phyloP scores from a whole-genome alignment of 176 grass and related monocot species.

The Oryza longistaminata region DNA sequence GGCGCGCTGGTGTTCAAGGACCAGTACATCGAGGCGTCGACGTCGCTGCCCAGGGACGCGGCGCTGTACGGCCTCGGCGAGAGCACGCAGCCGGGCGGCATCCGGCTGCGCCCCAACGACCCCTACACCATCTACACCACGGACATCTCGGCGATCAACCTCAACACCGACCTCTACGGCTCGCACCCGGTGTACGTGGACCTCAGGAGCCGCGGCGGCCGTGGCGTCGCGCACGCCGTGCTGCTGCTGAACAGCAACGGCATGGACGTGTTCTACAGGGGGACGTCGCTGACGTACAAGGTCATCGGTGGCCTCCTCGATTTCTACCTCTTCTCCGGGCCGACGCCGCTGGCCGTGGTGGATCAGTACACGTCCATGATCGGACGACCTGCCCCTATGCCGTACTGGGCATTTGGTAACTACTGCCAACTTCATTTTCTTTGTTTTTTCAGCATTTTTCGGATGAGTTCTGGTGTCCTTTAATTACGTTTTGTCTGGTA shows the following conservation, averaged over 20 bases:
- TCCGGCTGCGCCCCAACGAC: slow-evolving; percentile 75
- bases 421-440: neutral
- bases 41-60: slow-evolving; percentile 55
- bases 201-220: slow-evolving; percentile 53
- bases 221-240: slow-evolving; percentile 70
- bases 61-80: slow-evolving; percentile 89
- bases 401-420: slow-evolving; percentile 88
- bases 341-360: slow-evolving; percentile 66
- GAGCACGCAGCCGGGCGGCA: slow-evolving; percentile 82
- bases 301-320: slow-evolving; percentile 85
- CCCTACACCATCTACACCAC: slow-evolving; percentile 90
- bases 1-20: slow-evolving; percentile 82
- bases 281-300: slow-evolving; percentile 80
- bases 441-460: neutral
- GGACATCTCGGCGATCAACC: slow-evolving; percentile 76
- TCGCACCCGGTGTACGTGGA: slow-evolving; percentile 95
- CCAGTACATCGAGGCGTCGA: slow-evolving; percentile 85
- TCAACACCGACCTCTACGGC: slow-evolving; percentile 90
- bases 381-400: slow-evolving; percentile 85
- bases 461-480: neutral
- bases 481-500: neutral
- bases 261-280: slow-evolving; percentile 85
- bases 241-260: slow-evolving; percentile 95
- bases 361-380: slow-evolving; percentile 88
- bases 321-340: slow-evolving; percentile 90